Conservation (phyloP, 495 filamentous ascomycete genomes). For the Hapsidospora chrysogenum region DNA sequence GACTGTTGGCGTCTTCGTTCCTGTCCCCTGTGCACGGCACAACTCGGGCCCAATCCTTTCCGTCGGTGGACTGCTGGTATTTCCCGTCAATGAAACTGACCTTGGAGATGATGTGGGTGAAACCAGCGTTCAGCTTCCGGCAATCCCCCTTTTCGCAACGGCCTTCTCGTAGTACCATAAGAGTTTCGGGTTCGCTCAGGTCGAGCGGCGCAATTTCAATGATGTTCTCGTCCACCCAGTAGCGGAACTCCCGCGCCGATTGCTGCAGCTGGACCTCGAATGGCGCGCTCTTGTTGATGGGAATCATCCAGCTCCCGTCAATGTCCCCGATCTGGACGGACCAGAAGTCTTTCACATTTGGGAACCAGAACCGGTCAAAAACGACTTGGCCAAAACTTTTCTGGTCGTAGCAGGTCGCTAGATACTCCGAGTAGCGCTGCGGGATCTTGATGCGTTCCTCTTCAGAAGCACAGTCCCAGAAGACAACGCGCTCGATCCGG, state of each 20-base stretch:
- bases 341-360: slow-evolving; percentile 3
- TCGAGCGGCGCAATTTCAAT: slow-evolving; percentile 1
- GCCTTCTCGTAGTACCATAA: slow-evolving; percentile 1
- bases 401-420: not conserved
- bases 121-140: not conserved
- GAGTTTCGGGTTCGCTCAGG: not conserved
- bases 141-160: slow-evolving; percentile 2
- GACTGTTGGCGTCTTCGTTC: not conserved
- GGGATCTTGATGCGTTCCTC: slow-evolving; percentile 1
- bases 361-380: slow-evolving; percentile 3
- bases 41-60: not conserved
- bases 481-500: slow-evolving; percentile 1
- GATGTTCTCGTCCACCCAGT: slow-evolving; percentile 3
- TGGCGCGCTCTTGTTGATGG: slow-evolving; percentile 1
- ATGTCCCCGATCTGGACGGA: slow-evolving; percentile 1
- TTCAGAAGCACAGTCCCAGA: slow-evolving; percentile 3
- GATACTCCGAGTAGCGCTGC: not conserved
- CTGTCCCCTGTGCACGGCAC: not conserved
- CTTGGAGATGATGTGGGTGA: slow-evolving; percentile 1
- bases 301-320: not conserved
- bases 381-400: not conserved
- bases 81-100: slow-evolving; percentile 3
- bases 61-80: not conserved
- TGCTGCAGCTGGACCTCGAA: not conserved
- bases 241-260: slow-evolving; percentile 1